phyloP scores from a whole-genome alignment of 805 yeast genomes.

The Debaryomyces prosopidis region DNA sequence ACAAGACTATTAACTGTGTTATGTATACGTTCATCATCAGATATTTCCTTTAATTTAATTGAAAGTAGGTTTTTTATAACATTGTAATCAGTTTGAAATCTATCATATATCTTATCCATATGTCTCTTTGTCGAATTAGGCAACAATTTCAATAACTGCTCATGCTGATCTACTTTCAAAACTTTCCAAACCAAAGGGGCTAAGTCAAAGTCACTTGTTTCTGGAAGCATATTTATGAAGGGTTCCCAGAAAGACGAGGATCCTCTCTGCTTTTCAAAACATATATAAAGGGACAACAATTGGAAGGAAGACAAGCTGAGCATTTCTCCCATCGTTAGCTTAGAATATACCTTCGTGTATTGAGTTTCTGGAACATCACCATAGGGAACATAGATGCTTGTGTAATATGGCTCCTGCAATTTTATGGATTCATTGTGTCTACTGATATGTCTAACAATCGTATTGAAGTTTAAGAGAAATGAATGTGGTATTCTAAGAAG shows the following conservation, averaged over 20 bases:
- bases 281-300: conserved; percentile 50
- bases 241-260: conserved; percentile 62
- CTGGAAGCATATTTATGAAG: conserved; percentile 66
- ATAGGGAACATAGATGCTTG: conserved; percentile 24
- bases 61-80: conserved; percentile 28
- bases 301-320: conserved; percentile 58
- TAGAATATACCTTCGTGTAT: conserved; percentile 30
- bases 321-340: conserved; percentile 33
- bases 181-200: conserved; percentile 69
- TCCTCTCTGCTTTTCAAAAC: conserved; percentile 43
- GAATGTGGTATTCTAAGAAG: conserved; percentile 59
- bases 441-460: conserved; percentile 45
- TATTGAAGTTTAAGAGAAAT: conserved; percentile 57
- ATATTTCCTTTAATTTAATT: conserved; percentile 6
- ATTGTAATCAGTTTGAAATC: conserved; percentile 49
- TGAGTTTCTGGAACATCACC: conserved; percentile 14
- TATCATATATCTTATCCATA: conserved; percentile 38
- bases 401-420: conserved; percentile 17
- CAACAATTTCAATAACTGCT: conserved; percentile 34
- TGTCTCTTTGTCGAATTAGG: conserved; percentile 46
- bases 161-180: conserved; percentile 20
- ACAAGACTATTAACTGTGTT: conserved; percentile 2
- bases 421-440: conserved; percentile 41
- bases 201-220: conserved; percentile 46
- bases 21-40: neutral